Evolutionary conservation across 805 yeast species (phyloP), one percentile per base, ranked within the genome.

Genomic region (Cyberlindnera xylosilytica): DNA sequence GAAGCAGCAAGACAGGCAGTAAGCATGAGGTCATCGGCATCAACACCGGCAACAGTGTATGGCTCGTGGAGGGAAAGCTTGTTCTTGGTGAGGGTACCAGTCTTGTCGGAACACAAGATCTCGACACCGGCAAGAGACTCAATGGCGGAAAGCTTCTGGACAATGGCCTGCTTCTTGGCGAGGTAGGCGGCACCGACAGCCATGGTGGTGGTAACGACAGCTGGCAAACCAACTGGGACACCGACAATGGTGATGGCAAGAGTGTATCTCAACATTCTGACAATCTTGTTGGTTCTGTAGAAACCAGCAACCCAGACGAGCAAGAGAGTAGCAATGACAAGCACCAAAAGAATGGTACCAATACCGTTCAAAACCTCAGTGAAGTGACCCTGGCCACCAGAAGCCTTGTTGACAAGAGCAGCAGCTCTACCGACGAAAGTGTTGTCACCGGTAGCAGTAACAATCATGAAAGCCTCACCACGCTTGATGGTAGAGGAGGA

Each of bases 151-250:
- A 89, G 78, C 69, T 89, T 89, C 74, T 89, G 97, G 62, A 89
- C 97, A 78, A 89, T 89, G 59, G 97, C 97, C 74, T 87, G 87
- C 74, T 88, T 89, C 81, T 88, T 87, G 62, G 97, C 97, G 65
- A 89, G 77, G 84, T 89, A 87, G 66, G 97, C 96, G 69, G 97
- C 97, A 82, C 97, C 97, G 72, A 90, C 97, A 70, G 97, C 97
- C 97, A 89, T 88, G 69, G 97, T 89, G 62, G 96, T 89, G 77
- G 97, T 89, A 58, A 88, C 96, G 65, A 89, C 97, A 68, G 96
- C 96, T 70, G 97, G 97, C 68, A 89, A 81, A 85, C 97, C 97
- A 57, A 89, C 97, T 69, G 97, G 97, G 60, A 89, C 97, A 83
- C 97, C 97, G 61, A 89, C 83, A 72, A 89, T 87, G 75, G 96